A percentile compares a stretch with the other conserved stretches of the same genome.
These are phyloP conservation scores for Mucor indicus DNA, from an alignment of 371 early-diverging fungal genomes.

Conservation along the genomic window DNA sequence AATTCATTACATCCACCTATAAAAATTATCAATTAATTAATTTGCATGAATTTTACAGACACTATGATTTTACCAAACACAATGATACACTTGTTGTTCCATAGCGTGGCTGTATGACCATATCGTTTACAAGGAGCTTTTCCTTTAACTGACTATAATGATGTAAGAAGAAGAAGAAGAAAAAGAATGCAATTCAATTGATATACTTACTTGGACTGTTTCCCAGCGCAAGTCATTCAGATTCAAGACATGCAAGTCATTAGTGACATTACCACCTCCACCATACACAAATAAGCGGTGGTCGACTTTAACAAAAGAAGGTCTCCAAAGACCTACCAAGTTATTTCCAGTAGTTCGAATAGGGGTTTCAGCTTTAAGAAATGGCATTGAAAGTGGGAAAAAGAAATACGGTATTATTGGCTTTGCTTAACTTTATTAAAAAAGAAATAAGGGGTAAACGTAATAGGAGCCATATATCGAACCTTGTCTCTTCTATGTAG, in stretches of 20 bases:
- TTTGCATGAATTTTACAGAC: neutral
- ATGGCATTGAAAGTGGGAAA: too few relatives aligned
- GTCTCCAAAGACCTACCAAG: conserved; percentile 64
- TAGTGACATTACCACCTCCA: conserved; percentile 61
- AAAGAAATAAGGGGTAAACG: too few relatives aligned
- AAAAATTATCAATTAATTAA: neutral
- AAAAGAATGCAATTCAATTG: too few relatives aligned
- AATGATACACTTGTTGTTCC: conserved; percentile 51
- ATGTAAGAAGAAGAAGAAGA: neutral
- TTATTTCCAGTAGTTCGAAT: conserved; percentile 57
- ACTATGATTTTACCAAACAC: conserved; percentile 46
- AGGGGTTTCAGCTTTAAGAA: too few relatives aligned
- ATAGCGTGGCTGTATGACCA: conserved; percentile 56
- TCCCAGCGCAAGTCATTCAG: conserved; percentile 48
- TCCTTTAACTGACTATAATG: conserved; percentile 40
- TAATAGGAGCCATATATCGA: too few relatives aligned
- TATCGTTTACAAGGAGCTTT: conserved; percentile 54
- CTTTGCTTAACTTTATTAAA: too few relatives aligned
- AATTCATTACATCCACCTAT: conserved; percentile 56
- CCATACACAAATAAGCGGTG: conserved; percentile 60
- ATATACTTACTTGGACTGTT: conserved; percentile 37
- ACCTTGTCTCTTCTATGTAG: too few relatives aligned
- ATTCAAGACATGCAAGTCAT: conserved; percentile 59
- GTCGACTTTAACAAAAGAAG: conserved; percentile 61
- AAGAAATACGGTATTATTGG: too few relatives aligned